Conservation (phyloP, 352 stramenopile species). For the Achlya hypogyna region DNA sequence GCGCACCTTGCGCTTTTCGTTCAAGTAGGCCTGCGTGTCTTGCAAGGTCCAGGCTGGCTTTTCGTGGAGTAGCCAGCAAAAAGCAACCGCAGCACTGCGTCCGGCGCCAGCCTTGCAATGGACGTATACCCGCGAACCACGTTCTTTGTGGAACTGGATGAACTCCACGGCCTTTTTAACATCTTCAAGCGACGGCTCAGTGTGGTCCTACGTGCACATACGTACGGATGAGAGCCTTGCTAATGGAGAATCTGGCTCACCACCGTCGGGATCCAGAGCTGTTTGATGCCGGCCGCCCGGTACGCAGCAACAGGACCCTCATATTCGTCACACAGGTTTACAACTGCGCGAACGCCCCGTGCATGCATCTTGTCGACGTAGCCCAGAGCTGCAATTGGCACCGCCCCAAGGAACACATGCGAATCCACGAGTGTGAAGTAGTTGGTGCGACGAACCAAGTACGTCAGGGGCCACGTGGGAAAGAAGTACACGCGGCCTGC, state of each 20-base stretch:
- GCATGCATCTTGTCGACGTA: slow-evolving; percentile 77
- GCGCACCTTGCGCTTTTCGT: slow-evolving; percentile 82
- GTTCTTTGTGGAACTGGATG: slow-evolving; percentile 77
- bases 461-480: slow-evolving; percentile 89
- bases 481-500: slow-evolving; percentile 85
- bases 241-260: slow-evolving; percentile 52
- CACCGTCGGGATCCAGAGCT: slow-evolving; percentile 86
- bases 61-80: slow-evolving; percentile 83
- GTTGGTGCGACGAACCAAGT: slow-evolving; percentile 72
- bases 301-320: slow-evolving; percentile 81
- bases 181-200: slow-evolving; percentile 57
- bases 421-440: slow-evolving; percentile 90
- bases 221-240: not conserved
- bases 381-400: slow-evolving; percentile 82
- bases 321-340: slow-evolving; percentile 97
- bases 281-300: slow-evolving; percentile 73
- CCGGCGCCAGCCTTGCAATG: slow-evolving; percentile 95
- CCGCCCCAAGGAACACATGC: slow-evolving; percentile 86
- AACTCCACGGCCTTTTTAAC: slow-evolving; percentile 78
- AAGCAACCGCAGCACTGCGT: slow-evolving; percentile 85
- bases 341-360: slow-evolving; percentile 78
- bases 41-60: slow-evolving; percentile 56
- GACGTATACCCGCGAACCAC: slow-evolving; percentile 89
- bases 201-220: slow-evolving; percentile 47
- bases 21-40: slow-evolving; percentile 84